Percentiles rank a stretch among this genome's conserved stretches.
phyloP scores from a whole-genome alignment of 31 red algal genomes.

The Bonnemaisonia californica region DNA sequence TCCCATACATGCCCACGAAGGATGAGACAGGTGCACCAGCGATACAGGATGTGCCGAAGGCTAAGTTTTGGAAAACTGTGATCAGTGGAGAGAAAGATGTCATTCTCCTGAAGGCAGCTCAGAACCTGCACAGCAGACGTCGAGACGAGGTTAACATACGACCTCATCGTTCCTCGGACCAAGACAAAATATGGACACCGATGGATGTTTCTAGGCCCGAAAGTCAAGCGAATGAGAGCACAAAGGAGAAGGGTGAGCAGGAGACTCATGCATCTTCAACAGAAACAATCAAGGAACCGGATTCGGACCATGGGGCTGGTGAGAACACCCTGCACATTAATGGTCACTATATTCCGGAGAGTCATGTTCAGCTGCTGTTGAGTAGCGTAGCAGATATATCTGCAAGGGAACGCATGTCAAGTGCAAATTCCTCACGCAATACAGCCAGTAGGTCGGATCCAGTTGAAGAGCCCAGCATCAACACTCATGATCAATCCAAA shows the following conservation, averaged over 20 bases:
- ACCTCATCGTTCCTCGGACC: neutral
- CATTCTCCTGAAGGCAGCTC: slow-evolving; percentile 39
- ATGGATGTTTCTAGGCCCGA: neutral
- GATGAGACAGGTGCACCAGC: neutral
- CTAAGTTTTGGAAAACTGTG: slow-evolving; percentile 67
- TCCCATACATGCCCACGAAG: neutral
- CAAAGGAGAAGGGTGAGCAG: neutral
- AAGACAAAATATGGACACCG: neutral
- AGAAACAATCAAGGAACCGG: neutral
- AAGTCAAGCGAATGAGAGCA: neutral
- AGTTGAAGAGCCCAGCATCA: neutral
- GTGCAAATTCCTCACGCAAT: too few relatives aligned
- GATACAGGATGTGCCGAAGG: neutral
- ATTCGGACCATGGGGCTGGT: neutral
- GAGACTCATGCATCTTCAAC: neutral
- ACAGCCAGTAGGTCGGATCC: too few relatives aligned
- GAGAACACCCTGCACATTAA: slow-evolving; percentile 61
- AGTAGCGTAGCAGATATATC: slow-evolving; percentile 64
- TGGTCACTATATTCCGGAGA: slow-evolving; percentile 66
- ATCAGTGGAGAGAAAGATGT: slow-evolving; percentile 49
- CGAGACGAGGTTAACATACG: neutral
- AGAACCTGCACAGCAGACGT: slow-evolving; percentile 42
- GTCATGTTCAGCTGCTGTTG: slow-evolving; percentile 67
- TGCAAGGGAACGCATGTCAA: slow-evolving; percentile 14
- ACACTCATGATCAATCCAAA: too few relatives aligned